Percentiles rank a stretch among this genome's conserved stretches.
phyloP scores from a whole-genome alignment of 352 stramenopile species.

The Thalassiosira mediterranea region DNA sequence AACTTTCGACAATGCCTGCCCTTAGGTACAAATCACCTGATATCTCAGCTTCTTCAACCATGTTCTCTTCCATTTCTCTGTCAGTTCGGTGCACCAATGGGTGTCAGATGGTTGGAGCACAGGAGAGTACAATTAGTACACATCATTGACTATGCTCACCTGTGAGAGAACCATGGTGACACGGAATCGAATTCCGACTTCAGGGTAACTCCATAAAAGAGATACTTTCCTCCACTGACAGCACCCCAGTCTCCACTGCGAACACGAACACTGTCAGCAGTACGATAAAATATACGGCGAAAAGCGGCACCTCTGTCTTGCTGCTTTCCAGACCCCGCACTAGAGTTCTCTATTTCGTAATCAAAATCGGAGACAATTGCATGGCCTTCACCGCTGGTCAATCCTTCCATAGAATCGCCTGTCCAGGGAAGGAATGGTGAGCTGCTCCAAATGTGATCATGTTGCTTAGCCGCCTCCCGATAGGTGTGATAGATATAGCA shows the following conservation, averaged over 20 bases:
- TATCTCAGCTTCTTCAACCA: constrained; percentile 82
- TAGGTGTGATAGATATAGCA: constrained; percentile 83
- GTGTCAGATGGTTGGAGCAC: too few species aligned
- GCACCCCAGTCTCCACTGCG: constrained; percentile 68
- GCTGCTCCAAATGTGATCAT: constrained; percentile 81
- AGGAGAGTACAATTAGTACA: background rate
- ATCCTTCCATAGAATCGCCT: constrained; percentile 59
- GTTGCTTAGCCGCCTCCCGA: constrained; percentile 68
- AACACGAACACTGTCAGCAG: constrained; percentile 79
- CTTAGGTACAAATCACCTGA: constrained; percentile 80
- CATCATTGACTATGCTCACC: constrained; percentile 3
- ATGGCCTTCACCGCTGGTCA: constrained; percentile 68
- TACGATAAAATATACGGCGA: constrained; percentile 82
- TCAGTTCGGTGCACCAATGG: background rate
- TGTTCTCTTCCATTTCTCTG: constrained; percentile 81
- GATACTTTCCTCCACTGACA: constrained; percentile 65
- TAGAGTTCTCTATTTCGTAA: constrained; percentile 68
- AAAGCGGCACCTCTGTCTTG: constrained; percentile 72
- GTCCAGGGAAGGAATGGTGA: constrained; percentile 83
- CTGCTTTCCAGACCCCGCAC: constrained; percentile 57
- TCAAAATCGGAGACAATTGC: constrained; percentile 58
- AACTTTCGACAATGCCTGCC: constrained; percentile 81
- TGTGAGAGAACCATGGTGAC: constrained; percentile 67
- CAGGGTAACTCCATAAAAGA: constrained; percentile 80
- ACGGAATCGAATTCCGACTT: constrained; percentile 76